These are phyloP conservation scores for Colletotrichum australisinense DNA, from an alignment of 2,329 filamentous ascomycete genomes.

Conservation along the genomic window DNA sequence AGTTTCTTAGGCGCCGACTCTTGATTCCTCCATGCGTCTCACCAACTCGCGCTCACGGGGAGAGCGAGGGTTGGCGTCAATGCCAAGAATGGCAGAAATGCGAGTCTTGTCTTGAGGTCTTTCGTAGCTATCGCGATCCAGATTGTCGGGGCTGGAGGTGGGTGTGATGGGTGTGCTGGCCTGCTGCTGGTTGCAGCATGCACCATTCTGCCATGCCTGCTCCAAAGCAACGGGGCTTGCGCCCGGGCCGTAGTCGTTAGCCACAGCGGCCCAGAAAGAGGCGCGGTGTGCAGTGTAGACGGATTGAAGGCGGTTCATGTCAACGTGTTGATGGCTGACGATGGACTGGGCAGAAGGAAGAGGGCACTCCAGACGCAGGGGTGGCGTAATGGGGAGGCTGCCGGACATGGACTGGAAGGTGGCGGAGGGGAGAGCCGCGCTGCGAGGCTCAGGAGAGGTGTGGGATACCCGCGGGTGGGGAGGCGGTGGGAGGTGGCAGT, in stretches of 20 bases:
- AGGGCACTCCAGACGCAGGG: constrained; percentile 71
- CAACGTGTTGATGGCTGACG: constrained; percentile 59
- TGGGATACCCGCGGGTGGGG: constrained; percentile 53
- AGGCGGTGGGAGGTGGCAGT: constrained; percentile 50
- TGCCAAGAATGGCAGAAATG: constrained; percentile 72
- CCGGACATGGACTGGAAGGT: constrained; percentile 44
- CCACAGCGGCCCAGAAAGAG: constrained; percentile 79
- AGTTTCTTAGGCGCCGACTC: constrained; percentile 42
- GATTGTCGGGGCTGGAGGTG: constrained; percentile 60
- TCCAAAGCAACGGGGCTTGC: constrained; percentile 73
- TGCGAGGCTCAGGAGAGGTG: constrained; percentile 56
- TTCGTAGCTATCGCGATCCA: constrained; percentile 54
- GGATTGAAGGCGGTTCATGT: constrained; percentile 73
- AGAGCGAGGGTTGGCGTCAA: constrained; percentile 68
- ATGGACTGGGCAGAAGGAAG: constrained; percentile 50
- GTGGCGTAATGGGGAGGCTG: constrained; percentile 50
- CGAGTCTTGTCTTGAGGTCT: constrained; percentile 65
- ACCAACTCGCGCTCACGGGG: constrained; percentile 69
- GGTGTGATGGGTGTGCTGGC: constrained; percentile 63
- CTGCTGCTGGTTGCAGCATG: constrained; percentile 52
- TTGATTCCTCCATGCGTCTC: constrained; percentile 65
- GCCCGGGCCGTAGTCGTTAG: constrained; percentile 76
- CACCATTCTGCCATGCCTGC: constrained; percentile 73
- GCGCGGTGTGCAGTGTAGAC: constrained; percentile 78
- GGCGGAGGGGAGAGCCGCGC: constrained; percentile 56